A percentile compares a stretch with the other conserved stretches of the same genome.
Evolutionary conservation across 495 filamentous ascomycete genomes (phyloP).

Genomic region (Hypoxylon trugodes): DNA sequence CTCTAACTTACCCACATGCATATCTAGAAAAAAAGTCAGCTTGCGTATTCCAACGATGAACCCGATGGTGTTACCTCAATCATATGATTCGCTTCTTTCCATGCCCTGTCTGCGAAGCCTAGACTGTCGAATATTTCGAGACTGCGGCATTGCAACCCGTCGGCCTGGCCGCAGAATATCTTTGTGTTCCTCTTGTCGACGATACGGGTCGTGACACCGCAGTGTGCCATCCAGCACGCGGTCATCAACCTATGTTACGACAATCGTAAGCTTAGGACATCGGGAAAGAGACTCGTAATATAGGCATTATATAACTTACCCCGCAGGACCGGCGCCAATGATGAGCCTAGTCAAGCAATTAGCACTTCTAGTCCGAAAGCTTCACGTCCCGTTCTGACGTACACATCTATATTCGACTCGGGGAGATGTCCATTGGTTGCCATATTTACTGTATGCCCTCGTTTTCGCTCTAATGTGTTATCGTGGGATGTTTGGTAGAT

Average conservation of each 20-base stretch:
- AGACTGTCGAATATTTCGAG: conserved; percentile 75
- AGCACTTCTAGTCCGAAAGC: neutral
- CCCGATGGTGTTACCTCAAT: conserved; percentile 37
- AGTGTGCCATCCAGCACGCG: conserved; percentile 69
- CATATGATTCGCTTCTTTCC: conserved; percentile 67
- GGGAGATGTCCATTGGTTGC: conserved; percentile 12
- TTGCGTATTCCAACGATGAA: neutral
- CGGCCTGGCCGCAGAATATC: conserved; percentile 68
- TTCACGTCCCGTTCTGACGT: conserved; percentile 6
- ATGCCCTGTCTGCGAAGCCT: conserved; percentile 66
- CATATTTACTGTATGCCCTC: conserved; percentile 9
- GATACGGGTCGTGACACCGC: conserved; percentile 64
- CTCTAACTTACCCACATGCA: conserved; percentile 38
- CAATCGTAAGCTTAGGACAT: neutral
- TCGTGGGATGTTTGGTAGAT: neutral
- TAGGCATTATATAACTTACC: conserved; percentile 38
- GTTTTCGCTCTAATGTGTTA: neutral
- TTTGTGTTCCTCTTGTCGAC: conserved; percentile 68
- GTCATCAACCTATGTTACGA: conserved; percentile 58
- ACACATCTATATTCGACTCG: conserved; percentile 49
- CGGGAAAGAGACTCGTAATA: neutral
- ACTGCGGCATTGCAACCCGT: conserved; percentile 62
- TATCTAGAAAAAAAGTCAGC: conserved; percentile 45
- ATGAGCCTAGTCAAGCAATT: conserved; percentile 54
- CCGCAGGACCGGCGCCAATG: conserved; percentile 70